These are phyloP conservation scores for Penicillium hesseltinei DNA, from an alignment of 2,329 filamentous ascomycete species.

Conservation along the genomic window DNA sequence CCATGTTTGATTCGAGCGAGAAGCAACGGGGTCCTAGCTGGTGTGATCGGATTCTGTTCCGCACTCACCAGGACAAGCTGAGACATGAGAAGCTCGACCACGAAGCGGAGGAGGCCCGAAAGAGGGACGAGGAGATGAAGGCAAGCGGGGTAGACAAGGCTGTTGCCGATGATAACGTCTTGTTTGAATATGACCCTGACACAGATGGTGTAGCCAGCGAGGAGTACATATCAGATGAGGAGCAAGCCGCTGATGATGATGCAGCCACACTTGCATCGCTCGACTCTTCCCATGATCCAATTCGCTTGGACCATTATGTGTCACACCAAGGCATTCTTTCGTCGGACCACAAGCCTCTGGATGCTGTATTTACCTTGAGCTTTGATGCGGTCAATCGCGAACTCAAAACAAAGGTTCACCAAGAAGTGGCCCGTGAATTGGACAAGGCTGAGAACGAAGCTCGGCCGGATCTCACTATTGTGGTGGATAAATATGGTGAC, in stretches of 20 bases:
- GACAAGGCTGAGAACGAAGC: slow-evolving; percentile 91
- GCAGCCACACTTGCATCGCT: slow-evolving; percentile 24
- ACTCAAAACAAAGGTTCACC: slow-evolving; percentile 77
- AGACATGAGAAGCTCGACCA: slow-evolving; percentile 62
- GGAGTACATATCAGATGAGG: slow-evolving; percentile 59
- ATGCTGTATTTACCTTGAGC: slow-evolving; percentile 76
- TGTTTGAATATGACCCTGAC: slow-evolving; percentile 89
- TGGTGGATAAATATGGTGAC: slow-evolving; percentile 62
- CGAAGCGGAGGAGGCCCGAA: slow-evolving; percentile 66
- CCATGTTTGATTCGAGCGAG: slow-evolving; percentile 90
- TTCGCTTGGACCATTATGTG: slow-evolving; percentile 67
- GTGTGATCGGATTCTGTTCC: slow-evolving; percentile 91
- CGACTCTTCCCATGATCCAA: slow-evolving; percentile 47
- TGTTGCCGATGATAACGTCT: slow-evolving; percentile 72
- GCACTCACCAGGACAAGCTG: slow-evolving; percentile 69
- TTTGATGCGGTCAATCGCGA: slow-evolving; percentile 86
- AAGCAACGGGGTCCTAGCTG: slow-evolving; percentile 91
- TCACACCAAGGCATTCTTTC: slow-evolving; percentile 88
- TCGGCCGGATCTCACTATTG: slow-evolving; percentile 75
- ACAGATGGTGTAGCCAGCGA: slow-evolving; percentile 63
- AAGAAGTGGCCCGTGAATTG: slow-evolving; percentile 81
- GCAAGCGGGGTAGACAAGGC: slow-evolving; percentile 71
- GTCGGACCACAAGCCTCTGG: slow-evolving; percentile 92
- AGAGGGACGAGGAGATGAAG: slow-evolving; percentile 82
- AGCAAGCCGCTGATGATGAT: slow-evolving; percentile 46